Evolutionary conservation across 2,329 filamentous ascomycete species (phyloP).

Genomic region (Penicillium sp.): DNA sequence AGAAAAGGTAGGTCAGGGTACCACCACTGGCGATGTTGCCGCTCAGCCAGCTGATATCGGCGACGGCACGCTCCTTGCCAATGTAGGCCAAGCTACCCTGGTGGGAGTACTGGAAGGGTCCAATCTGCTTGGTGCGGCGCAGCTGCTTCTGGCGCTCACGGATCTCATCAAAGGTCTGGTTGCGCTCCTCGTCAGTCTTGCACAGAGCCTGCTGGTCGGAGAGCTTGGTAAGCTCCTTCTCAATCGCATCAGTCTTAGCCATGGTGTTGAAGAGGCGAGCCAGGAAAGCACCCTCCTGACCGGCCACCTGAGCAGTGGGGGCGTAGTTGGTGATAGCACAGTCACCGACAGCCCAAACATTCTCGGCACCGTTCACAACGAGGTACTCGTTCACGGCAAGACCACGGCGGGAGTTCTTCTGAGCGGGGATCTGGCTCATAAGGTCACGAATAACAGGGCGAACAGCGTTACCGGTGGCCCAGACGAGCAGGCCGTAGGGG

Average conservation of each 20-base stretch:
- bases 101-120: conserved; percentile 98
- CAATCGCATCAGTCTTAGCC: conserved; percentile 86
- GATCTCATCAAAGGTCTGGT: conserved; percentile 69
- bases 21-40: conserved; percentile 94
- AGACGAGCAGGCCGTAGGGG: conserved; percentile 93
- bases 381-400: conserved; percentile 98
- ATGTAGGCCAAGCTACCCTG: conserved; percentile 97
- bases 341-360: conserved; percentile 97
- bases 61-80: conserved; percentile 95
- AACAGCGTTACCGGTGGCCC: conserved; percentile 95
- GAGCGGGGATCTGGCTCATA: conserved; percentile 86
- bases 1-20: conserved; percentile 95
- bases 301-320: conserved; percentile 92
- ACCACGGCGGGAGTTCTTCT: conserved; percentile 91
- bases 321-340: conserved; percentile 97
- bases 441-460: conserved; percentile 88
- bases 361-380: conserved; percentile 93
- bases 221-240: conserved; percentile 71
- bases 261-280: conserved; percentile 98
- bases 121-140: conserved; percentile 86
- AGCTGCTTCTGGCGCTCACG: conserved; percentile 83
- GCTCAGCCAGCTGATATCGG: conserved; percentile 95
- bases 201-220: conserved; percentile 66
- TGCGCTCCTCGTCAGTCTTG: conserved; percentile 59
- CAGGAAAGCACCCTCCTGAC: conserved; percentile 93